Conservation (phyloP, 257 asterid genomes). For the Linaria vulgaris region DNA sequence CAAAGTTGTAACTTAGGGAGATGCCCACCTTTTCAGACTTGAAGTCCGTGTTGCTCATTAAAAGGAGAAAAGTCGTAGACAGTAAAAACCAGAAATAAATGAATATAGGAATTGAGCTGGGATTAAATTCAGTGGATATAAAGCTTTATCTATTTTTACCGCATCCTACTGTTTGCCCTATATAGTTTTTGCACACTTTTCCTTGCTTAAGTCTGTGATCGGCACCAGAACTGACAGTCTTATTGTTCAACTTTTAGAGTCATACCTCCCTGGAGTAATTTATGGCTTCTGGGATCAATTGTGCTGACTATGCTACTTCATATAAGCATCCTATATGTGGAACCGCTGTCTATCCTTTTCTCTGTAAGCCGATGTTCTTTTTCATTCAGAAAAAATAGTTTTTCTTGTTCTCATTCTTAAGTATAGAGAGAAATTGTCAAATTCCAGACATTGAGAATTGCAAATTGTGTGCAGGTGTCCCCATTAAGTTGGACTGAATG, state of each 20-base stretch:
- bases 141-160: neutral
- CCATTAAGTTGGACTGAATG: slow-evolving; percentile 94
- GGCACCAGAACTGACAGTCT: slow-evolving; percentile 18
- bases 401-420: slow-evolving; percentile 3
- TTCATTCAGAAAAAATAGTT: slow-evolving; percentile 4
- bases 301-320: slow-evolving; percentile 90
- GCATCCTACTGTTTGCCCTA: neutral
- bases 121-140: too few relatives aligned
- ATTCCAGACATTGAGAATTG: slow-evolving; percentile 13
- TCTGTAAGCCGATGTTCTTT: slow-evolving; percentile 62
- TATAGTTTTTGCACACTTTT: slow-evolving; percentile 12
- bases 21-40: too few relatives aligned
- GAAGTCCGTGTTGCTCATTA: too few relatives aligned
- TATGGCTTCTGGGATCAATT: slow-evolving; percentile 96
- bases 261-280: slow-evolving; percentile 96
- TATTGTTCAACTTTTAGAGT: slow-evolving; percentile 45
- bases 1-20: too few relatives aligned
- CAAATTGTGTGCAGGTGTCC: slow-evolving; percentile 55
- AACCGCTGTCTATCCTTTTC: slow-evolving; percentile 85
- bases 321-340: slow-evolving; percentile 71
- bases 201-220: too few relatives aligned
- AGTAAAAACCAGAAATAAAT: too few relatives aligned
- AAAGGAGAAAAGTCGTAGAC: too few relatives aligned
- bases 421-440: neutral
- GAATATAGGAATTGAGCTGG: too few relatives aligned